phyloP scores from a whole-genome alignment of 495 filamentous ascomycete species.

The Penicillium alfredii region DNA sequence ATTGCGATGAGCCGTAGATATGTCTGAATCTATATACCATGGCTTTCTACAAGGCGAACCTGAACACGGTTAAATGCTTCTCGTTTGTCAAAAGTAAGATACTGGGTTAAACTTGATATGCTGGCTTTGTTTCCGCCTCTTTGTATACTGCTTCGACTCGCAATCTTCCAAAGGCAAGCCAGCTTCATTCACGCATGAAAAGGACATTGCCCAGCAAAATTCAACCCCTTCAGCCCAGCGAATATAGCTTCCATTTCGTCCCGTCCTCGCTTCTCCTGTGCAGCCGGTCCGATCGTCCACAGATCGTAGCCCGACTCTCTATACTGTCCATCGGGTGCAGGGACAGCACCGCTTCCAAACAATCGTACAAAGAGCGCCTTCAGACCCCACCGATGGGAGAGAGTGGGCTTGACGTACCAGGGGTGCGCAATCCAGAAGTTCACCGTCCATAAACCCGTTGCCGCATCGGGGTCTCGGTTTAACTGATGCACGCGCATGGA shows the following conservation, averaged over 20 bases:
- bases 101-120: no score
- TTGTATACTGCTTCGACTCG: no score
- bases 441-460: conserved; percentile 12
- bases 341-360: conserved; percentile 39
- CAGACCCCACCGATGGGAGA: conserved; percentile 46
- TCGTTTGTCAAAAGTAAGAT: no score
- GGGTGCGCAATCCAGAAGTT: conserved; percentile 29
- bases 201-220: no score
- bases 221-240: no score
- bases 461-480: conserved; percentile 10
- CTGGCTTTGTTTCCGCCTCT: no score
- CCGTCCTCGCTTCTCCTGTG: conserved; percentile 43
- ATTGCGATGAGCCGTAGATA: no score
- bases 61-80: no score
- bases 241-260: conserved; percentile 36
- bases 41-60: no score
- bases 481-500: conserved; percentile 14
- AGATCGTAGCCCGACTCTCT: conserved; percentile 47
- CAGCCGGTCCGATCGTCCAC: conserved; percentile 45
- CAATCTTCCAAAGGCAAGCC: no score
- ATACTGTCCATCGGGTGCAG: conserved; percentile 40
- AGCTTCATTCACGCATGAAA: no score
- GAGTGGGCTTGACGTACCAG: conserved; percentile 46
- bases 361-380: conserved; percentile 38
- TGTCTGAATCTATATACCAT: no score